Base-by-base conservation (phyloP, 2,329 filamentous ascomycete species). In the Kalaharituber pfeilii region DNA sequence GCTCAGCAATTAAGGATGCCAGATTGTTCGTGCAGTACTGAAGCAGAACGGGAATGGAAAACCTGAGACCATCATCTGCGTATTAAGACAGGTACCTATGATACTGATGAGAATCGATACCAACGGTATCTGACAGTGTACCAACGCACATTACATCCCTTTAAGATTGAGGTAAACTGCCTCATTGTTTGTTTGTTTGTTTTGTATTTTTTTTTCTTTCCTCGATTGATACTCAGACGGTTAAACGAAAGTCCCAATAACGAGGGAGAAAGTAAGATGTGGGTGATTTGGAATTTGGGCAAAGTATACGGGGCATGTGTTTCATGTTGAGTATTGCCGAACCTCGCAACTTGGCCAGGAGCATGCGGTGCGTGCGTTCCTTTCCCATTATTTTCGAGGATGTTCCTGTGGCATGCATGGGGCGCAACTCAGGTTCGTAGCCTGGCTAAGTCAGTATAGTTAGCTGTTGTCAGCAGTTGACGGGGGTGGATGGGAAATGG, bases 241-340 rank as follows among this genome's bases (percentile, higher is more conserved):
- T 47, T 47, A 47, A 47, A 18, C 15, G 42, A 47, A 47, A 25
- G 22, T 20, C 42, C 9, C 42, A 47, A 47, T 20, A 47, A 47
- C 15, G 42, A 47, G n/a, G 42, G 20, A 45, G 22, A 45, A 15
- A 5, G 42, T 47, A 47, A 47, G 42, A 47, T 47, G 42, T 20
- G 42, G 42, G 42, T 25, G 42, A 13, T 47, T 47, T 24, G 42
- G 42, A 20, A 47, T 47, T 22, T 25, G n/a, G 42, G 42, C 2
- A 47, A 47, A 47, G 42, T 25, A 22, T 47, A 47, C 42, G 42
- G 42, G 42, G 42, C 24, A 47, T 47, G n/a, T 47, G 42, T 47
- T 47, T 47, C 42, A 47, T 47, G 42, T 47, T 47, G 42, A 47
- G 42, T 47, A 47, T 47, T 47, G 42, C 42, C 42, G 42, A 25